Base-by-base conservation (phyloP, 2,329 filamentous ascomycete genomes). In the Aspergillus unguis region DNA sequence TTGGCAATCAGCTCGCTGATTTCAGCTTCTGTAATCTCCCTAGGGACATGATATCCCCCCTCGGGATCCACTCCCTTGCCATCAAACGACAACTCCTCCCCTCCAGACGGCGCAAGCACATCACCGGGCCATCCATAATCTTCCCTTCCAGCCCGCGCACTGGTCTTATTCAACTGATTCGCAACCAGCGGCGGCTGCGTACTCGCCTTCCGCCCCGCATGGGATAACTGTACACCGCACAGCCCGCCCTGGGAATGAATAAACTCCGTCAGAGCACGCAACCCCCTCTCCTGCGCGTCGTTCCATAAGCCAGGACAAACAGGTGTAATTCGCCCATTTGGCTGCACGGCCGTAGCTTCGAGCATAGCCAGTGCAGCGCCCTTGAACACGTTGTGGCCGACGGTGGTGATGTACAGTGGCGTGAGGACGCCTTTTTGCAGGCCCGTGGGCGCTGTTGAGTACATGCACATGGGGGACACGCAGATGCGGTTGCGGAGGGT, bases 1-100 rank as follows among this genome's bases (percentile, higher is more conserved):
- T 75, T 72, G 0, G 54, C 42, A 11, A 76, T 68, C 1, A 65
- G 69, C 6, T 56, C 27, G 45, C 68, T 57, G 52, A 79, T 78
- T 28, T 76, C 75, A 0, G 71, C 71, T 27, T 58, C 56, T 3
- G 58, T 65, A 26, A 67, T 44, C 3, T 60, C 59, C 7, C 25
- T n/a, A 1, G 47, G 47, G 2, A 50, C 29, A 26, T 28, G 28
- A n/a, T 43, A 29, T 10, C 45, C 42, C 1, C 28, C 32, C 1
- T 33, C 31, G 35, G 9, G 1, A 23, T 37, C 6, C 17, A 11
- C 1, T 11, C 44, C 40, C 10, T 7, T 26, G 3, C 44, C 44
- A n/a, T 47, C 47, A 37, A 37, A 49, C 0, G 37, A 17, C 4
- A 37, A 11, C 6, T 46, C 37, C 2, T 28, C 17, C 5, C 47